These are phyloP conservation scores for Myxozyma neotropica DNA, from an alignment of 805 yeast species.

Conservation along the genomic window DNA sequence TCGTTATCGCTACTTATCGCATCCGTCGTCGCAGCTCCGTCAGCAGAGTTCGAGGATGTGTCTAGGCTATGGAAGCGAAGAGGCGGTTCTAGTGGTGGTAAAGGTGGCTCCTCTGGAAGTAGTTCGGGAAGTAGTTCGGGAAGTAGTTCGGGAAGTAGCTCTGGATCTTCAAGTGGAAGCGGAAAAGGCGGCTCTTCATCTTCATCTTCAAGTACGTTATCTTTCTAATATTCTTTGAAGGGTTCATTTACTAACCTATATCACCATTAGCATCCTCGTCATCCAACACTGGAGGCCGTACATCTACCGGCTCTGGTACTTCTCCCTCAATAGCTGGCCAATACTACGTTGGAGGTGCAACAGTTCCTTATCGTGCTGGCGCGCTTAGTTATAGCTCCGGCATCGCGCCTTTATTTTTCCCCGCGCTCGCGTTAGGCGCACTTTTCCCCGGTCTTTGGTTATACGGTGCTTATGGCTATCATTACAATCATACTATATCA, in stretches of 20 bases:
- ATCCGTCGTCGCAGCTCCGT: neutral
- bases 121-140: constrained; percentile 15
- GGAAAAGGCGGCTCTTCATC: constrained; percentile 6
- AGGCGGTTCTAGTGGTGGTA: constrained; percentile 15
- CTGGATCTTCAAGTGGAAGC: constrained; percentile 9
- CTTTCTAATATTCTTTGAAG: neutral
- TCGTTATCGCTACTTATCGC: neutral
- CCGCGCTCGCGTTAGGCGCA: constrained; percentile 5
- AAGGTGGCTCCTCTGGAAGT: constrained; percentile 4
- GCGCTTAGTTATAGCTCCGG: constrained; percentile 5
- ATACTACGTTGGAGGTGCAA: constrained; percentile 24
- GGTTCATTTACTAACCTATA: neutral
- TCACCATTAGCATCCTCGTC: neutral
- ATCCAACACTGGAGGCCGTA: neutral
- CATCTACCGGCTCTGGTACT: constrained; percentile 12
- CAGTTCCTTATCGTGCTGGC: constrained; percentile 19
- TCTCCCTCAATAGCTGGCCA: constrained; percentile 13
- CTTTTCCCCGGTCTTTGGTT: constrained; percentile 19
- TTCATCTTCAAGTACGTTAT: neutral
- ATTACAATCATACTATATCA: constrained; percentile 6
- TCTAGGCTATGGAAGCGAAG: constrained; percentile 7
- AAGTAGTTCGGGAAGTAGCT: constrained; percentile 2
- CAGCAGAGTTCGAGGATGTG: neutral
- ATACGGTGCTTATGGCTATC: constrained; percentile 16
- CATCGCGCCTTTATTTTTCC: constrained; percentile 9